Base-by-base conservation (phyloP, 139 green algal species). In the Pedinophyceae sp. region DNA sequence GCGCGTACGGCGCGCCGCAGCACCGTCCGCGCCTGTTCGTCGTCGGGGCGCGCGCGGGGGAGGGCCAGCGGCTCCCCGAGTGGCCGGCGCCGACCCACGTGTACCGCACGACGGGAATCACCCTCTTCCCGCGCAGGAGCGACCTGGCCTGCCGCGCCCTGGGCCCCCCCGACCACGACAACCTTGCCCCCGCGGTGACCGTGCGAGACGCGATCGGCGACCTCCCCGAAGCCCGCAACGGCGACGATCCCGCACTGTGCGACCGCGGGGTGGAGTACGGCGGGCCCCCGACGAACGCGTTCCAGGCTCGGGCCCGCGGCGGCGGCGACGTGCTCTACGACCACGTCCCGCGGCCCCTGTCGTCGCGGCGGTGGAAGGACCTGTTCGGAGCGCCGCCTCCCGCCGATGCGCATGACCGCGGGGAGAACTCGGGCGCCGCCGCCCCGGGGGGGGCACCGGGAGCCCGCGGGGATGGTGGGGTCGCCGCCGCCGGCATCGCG, bases 21-120 rank as follows among this genome's bases (percentile, higher is more conserved):
- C 89, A 77, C 2, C 79, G 88, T 60, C 96, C 95, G 72, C 73
- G 88, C 48, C 88, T 83, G 52, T 94, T 97, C 77, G 93, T 97
- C 71, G 93, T 79, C 80, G 88, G 75, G 0, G 88, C 81, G 2
- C 79, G 77, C 15, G 83, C 83, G 1, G 70, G 64, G 15, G 81
- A n/a, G n/a, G n/a, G n/a, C n/a, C n/a, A 93, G 69, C 27, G 48
- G 6, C 76, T 97, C 58, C 88, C 88, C 17, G 68, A 81, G 34
- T 97, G 89, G 89, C 88, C 88, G 2, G 57, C 60, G 29, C 79
- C 78, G 0, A 70, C 73, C 50, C 82, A 94, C 64, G 79, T 88
- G 26, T 97, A 97, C 74, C 61, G 70, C 41, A 83, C 71, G 5
- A 72, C 84, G 3, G 84, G 93, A 63, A 62, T 63, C 23, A 43